Evolutionary conservation across 306 rosid species (phyloP), one percentile per base, ranked within the genome.

Genomic region (Corylus avellana): DNA sequence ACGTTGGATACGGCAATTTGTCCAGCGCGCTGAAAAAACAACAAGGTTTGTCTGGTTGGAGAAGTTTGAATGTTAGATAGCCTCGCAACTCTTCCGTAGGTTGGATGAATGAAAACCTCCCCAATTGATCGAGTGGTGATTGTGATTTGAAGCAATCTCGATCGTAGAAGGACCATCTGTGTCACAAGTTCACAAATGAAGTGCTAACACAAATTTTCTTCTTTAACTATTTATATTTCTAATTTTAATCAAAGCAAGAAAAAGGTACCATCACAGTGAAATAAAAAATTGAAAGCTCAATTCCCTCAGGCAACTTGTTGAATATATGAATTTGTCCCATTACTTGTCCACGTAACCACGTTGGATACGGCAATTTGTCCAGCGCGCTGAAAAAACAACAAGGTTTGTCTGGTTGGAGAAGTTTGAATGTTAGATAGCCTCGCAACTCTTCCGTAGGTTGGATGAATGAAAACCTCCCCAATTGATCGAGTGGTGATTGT

Each of bases 351-450:
- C 6, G 1, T 46, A 22, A 22, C 32, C 63, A 11, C 63, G 0
- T 57, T 20, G 2, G 0, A 57, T 20, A 29, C 32, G 68, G 17
- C 16, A 0, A 12, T 61, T 29, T 61, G 2, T 61, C 68, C 68
- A 12, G 14, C 68, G 25, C 12, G 17, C 68, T 25, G 1, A 29
- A 12, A 61, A 11, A 61, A 4, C 32, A 11, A 61, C 17, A 11
- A 61, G 7, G 67, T 11, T 61, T 61, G 68, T 61, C 12, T 62
- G 69, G 46, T 62, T 62, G 44, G 46, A 74, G 12, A 32, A 39
- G n/a, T 74, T 55, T 22, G 70, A 75, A 10, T 5, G 57, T 75
- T 75, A 20, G 78, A 74, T 74, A 48, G 25, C 56, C 70, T 25
- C 7, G 42, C 3, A 37, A 75, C n/a, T 44, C 7, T 22, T 51